Evolutionary conservation across 768 basidiomycete genomes (phyloP).

Genomic region (Dentipellis fragilis): DNA sequence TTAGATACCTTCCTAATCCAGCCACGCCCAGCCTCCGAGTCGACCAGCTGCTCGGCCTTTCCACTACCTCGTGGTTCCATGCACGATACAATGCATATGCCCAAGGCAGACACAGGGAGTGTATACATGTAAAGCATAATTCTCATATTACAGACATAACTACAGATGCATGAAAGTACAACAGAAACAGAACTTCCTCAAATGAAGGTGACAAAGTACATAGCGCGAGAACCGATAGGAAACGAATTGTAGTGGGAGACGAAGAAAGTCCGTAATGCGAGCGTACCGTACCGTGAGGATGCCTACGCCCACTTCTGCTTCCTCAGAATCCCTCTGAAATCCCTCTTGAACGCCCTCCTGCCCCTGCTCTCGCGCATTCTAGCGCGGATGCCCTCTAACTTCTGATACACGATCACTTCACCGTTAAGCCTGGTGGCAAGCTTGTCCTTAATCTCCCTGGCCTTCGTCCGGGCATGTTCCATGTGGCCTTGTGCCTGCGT

Average conservation of each 20-base stretch:
- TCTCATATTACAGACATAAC: too few relatives aligned
- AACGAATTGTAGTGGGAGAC: neutral
- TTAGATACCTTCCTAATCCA: neutral
- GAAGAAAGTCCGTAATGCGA: neutral
- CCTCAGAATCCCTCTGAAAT: neutral
- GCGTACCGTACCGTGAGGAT: neutral
- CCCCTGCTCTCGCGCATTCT: conserved; percentile 10
- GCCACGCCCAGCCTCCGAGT: neutral
- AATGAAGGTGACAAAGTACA: neutral
- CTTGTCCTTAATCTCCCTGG: conserved; percentile 16
- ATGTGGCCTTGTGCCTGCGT: conserved; percentile 17
- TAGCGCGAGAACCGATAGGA: neutral
- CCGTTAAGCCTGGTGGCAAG: conserved; percentile 3
- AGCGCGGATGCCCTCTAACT: conserved; percentile 1
- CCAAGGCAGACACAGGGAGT: too few relatives aligned
- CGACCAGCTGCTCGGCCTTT: too few relatives aligned
- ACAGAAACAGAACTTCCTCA: neutral
- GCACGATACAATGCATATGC: too few relatives aligned
- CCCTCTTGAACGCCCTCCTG: neutral
- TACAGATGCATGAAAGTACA: too few relatives aligned
- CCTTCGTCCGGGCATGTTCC: conserved; percentile 18
- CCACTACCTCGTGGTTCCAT: too few relatives aligned
- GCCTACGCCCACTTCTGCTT: neutral
- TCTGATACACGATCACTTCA: conserved; percentile 1
- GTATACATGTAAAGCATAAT: too few relatives aligned